phyloP scores from a whole-genome alignment of 140 eudicot species.

The Oenanthe javanica region DNA sequence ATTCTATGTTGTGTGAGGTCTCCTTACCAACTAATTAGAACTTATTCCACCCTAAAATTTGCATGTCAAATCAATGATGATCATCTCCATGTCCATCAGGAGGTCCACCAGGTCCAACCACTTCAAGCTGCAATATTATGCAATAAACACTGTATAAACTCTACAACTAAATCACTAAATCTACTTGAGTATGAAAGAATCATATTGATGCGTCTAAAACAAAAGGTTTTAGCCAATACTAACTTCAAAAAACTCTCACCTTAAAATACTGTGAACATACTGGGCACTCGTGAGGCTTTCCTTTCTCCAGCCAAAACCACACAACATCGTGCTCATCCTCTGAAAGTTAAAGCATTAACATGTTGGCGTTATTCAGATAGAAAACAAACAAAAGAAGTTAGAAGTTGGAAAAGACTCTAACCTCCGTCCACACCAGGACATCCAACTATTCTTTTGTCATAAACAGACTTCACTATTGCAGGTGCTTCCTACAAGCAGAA shows the following conservation, averaged over 20 bases:
- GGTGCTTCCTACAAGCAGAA: slow-evolving; percentile 21
- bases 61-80: slow-evolving; percentile 13
- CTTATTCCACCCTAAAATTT: slow-evolving; percentile 1
- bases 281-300: slow-evolving; percentile 15
- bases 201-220: neutral
- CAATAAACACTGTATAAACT: neutral
- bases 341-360: neutral
- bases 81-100: slow-evolving; percentile 19
- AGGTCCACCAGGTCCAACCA: slow-evolving; percentile 24
- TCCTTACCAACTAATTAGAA: slow-evolving; percentile 10
- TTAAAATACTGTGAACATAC: slow-evolving; percentile 17
- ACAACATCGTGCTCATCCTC: slow-evolving; percentile 20
- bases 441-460: slow-evolving; percentile 26
- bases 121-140: slow-evolving; percentile 22
- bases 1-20: slow-evolving; percentile 8
- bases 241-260: neutral
- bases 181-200: neutral
- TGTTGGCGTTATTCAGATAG: neutral
- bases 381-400: neutral
- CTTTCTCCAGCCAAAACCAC: slow-evolving; percentile 20
- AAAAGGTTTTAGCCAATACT: neutral
- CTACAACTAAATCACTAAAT: neutral
- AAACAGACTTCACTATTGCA: slow-evolving; percentile 22
- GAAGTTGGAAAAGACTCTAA: neutral
- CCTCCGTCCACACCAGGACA: slow-evolving; percentile 26